Evolutionary conservation across 345 rosid species (phyloP).

Genomic region (Rhodamnia argentea): DNA sequence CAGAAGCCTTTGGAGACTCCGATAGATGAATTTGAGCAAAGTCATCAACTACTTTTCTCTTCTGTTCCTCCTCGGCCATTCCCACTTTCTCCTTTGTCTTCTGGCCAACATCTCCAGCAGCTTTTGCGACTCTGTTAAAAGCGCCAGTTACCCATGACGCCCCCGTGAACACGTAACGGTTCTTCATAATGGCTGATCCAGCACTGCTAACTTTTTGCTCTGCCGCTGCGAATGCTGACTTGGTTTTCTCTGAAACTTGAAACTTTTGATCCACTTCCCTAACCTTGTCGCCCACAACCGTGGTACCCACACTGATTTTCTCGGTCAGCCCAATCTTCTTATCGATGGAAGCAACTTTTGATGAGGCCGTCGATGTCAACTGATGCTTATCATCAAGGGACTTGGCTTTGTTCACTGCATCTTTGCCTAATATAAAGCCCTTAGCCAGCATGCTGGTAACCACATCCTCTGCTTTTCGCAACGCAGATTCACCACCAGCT

Average conservation of each 20-base stretch:
- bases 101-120: constrained; percentile 95
- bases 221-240: constrained; percentile 76
- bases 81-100: constrained; percentile 87
- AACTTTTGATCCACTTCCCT: constrained; percentile 90
- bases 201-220: constrained; percentile 83
- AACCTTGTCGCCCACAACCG: constrained; percentile 70
- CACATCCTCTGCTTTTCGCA: constrained; percentile 83
- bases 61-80: constrained; percentile 67
- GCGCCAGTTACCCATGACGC: constrained; percentile 88
- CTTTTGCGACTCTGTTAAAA: constrained; percentile 71
- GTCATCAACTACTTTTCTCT: constrained; percentile 78
- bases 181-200: constrained; percentile 91
- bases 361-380: constrained; percentile 78
- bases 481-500: constrained; percentile 50
- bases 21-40: constrained; percentile 76
- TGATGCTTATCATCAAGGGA: constrained; percentile 83
- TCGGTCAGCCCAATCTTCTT: constrained; percentile 75
- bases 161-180: constrained; percentile 67
- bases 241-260: constrained; percentile 94
- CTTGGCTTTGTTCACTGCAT: constrained; percentile 83
- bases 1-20: constrained; percentile 56
- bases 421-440: constrained; percentile 85
- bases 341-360: constrained; percentile 79
- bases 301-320: constrained; percentile 68
- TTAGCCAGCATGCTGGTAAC: constrained; percentile 89